Evolutionary conservation across 75 land plant species (phyloP).

Genomic region (Sequoia sempervirens): DNA sequence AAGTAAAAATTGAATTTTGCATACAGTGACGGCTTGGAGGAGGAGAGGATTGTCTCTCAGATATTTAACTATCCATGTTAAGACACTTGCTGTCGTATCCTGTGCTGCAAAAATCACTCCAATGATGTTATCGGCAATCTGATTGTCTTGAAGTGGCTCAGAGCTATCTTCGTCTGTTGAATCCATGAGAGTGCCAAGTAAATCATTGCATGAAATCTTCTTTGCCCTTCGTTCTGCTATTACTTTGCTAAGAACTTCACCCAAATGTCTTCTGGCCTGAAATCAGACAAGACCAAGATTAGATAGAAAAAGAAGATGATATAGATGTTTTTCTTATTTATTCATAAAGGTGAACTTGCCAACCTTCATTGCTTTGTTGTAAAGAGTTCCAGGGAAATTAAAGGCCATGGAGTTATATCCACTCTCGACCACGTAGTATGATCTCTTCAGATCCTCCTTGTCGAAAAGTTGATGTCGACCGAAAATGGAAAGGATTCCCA

Average conservation of each 20-base stretch:
- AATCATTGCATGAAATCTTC: conserved; percentile 25
- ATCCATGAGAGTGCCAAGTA: conserved; percentile 62
- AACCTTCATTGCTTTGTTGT: conserved; percentile 48
- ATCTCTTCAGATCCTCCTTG: conserved; percentile 29
- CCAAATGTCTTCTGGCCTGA: conserved; percentile 69
- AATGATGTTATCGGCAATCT: conserved; percentile 59
- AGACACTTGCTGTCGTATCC: conserved; percentile 52
- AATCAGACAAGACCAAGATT: not conserved
- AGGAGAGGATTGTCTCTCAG: conserved; percentile 34
- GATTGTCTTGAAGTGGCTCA: conserved; percentile 56
- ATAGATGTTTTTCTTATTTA: conserved; percentile 26
- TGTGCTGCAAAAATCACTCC: conserved; percentile 61
- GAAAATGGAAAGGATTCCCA: conserved; percentile 43
- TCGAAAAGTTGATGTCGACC: conserved; percentile 29
- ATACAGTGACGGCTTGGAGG: conserved; percentile 48
- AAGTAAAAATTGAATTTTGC: not conserved
- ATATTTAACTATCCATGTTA: conserved; percentile 68
- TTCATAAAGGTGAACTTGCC: not conserved
- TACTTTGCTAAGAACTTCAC: conserved; percentile 45
- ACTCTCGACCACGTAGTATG: conserved; percentile 38
- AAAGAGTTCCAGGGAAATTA: conserved; percentile 53
- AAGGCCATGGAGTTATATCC: conserved; percentile 70
- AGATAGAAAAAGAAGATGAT: not conserved
- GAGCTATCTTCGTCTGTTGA: conserved; percentile 36
- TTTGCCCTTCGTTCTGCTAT: conserved; percentile 37